Evolutionary conservation across 257 asterid genomes (phyloP), one percentile per base, ranked within the genome.

Genomic region (Solanum acaule): DNA sequence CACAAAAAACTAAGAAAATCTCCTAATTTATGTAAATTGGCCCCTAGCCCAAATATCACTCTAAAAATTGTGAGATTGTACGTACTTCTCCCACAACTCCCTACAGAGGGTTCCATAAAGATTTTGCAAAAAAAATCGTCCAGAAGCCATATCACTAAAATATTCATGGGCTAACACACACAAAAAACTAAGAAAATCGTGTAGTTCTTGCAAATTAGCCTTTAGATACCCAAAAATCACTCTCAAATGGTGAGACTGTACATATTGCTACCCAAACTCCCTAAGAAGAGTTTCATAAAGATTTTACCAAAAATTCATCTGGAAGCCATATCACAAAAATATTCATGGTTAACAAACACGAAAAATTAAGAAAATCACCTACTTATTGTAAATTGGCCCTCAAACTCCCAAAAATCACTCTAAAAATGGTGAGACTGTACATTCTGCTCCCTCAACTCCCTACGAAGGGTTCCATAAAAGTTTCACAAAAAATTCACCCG

Each of bases 101-200:
- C 12, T 56, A 20, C 5, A 0, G 5, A 59, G 67, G 12, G 5
- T 59, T 59, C 11, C 67, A 59, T 20, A 59, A 20, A 59, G 12
- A 20, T 59, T 59, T 59, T 20, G 5, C 0, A 0, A 59, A 59
- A 59, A 52, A 59, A 20, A 0, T 20, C 5, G 0, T 59, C 5
- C 5, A 59, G 0, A 59, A 20, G 5, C 12, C 67, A 59, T 7
- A 59, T 59, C 12, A 59, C 5, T 0, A 59, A 8, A 20, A 20
- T 20, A 59, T 59, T 20, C 1, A 59, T 8, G 12, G 25, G 5
- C 3, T 49, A 15, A 14, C 8, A 49, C 4, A 56, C 12, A 22
- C 2, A 0, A 59, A 59, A 20, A 59, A 20, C 5, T 20, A 59
- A 0, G 25, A 59, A 59, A 8, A 59, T 22, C 5, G 0, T 20